Evolutionary conservation across 164 flowering plant species (phyloP).

Genomic region (Umbellularia californica): DNA sequence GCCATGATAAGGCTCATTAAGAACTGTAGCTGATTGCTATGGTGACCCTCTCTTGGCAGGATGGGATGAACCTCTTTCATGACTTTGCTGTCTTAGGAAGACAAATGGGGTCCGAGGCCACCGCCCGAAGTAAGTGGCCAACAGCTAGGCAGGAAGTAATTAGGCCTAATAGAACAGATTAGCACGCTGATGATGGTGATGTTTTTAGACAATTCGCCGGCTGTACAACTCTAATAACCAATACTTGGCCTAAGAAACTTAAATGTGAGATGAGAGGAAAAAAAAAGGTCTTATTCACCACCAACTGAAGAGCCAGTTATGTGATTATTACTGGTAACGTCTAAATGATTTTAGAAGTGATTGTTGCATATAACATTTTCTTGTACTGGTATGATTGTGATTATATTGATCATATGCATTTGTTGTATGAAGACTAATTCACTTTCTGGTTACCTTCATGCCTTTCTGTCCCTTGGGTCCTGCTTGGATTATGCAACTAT

Average conservation of each 20-base stretch:
- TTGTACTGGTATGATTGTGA: not conserved
- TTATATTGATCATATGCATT: not conserved
- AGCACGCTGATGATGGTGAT: conserved; percentile 13
- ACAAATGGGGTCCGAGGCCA: conserved; percentile 13
- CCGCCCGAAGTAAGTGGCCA: conserved; percentile 33
- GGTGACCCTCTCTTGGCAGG: conserved; percentile 6
- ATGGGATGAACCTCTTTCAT: conserved; percentile 2
- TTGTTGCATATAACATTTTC: not conserved
- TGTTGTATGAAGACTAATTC: not conserved
- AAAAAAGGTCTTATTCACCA: conserved; percentile 3
- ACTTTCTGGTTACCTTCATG: not conserved
- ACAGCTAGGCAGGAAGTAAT: conserved; percentile 27
- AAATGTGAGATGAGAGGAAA: conserved; percentile 6
- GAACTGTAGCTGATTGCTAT: conserved; percentile 14
- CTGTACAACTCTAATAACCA: conserved; percentile 21
- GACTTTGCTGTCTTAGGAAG: conserved; percentile 7
- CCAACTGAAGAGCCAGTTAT: conserved; percentile 5
- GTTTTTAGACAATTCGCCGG: conserved; percentile 22
- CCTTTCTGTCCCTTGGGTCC: too few relatives aligned
- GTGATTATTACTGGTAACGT: not conserved
- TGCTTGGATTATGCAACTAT: too few relatives aligned
- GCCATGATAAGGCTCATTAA: conserved; percentile 6
- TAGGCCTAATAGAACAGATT: conserved; percentile 5
- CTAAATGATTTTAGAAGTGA: not conserved
- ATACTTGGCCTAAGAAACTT: conserved; percentile 22